Evolutionary conservation across 441 rosid genomes (phyloP).

Genomic region (Gossypium gossypioides): DNA sequence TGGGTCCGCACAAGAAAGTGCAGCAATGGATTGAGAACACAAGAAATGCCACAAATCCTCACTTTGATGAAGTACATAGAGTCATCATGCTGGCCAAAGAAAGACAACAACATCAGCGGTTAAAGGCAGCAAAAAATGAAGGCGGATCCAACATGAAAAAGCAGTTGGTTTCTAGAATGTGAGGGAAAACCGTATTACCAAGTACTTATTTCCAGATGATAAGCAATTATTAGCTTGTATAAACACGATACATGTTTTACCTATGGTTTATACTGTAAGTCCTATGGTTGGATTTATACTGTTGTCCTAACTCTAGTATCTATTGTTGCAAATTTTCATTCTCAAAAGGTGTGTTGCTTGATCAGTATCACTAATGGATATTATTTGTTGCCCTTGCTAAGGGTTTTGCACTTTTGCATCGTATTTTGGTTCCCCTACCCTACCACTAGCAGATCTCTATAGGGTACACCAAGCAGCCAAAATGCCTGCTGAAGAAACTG

Average conservation of each 20-base stretch:
- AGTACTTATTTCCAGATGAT: not conserved
- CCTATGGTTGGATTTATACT: not conserved
- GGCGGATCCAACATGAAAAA: not conserved
- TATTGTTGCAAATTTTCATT: not conserved
- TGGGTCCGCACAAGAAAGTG: slow-evolving; percentile 60
- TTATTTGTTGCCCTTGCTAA: too few relatives aligned
- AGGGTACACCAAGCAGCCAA: not conserved
- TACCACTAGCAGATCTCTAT: not conserved
- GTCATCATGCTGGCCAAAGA: slow-evolving; percentile 39
- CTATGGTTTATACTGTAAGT: not conserved
- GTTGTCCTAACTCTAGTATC: not conserved
- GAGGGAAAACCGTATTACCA: not conserved
- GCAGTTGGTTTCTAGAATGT: not conserved
- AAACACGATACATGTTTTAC: not conserved
- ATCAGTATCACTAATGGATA: too few relatives aligned
- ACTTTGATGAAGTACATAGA: slow-evolving; percentile 69
- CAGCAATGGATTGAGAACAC: slow-evolving; percentile 69
- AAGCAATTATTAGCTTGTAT: not conserved
- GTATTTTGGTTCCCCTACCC: not conserved
- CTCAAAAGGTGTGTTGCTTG: too few relatives aligned
- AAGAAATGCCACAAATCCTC: slow-evolving; percentile 54
- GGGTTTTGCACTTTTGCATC: not conserved
- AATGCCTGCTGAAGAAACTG: not conserved
- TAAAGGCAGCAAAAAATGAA: slow-evolving; percentile 11
- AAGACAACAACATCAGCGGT: slow-evolving; percentile 27